phyloP scores from a whole-genome alignment of 331 rosid genomes.

The Dryas integrifolia region DNA sequence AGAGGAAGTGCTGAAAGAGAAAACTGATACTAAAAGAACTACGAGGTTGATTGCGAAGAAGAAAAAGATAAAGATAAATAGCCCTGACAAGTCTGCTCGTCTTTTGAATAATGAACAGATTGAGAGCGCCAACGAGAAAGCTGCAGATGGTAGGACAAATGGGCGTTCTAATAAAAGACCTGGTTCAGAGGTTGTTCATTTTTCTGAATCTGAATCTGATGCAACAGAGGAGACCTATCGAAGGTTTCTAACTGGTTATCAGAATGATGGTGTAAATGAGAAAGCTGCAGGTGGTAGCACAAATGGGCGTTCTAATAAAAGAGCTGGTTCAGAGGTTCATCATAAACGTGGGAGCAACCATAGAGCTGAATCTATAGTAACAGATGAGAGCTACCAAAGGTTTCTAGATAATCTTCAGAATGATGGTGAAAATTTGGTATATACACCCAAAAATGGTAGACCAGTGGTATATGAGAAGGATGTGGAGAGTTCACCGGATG shows the following conservation, averaged over 20 bases:
- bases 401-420: constrained; percentile 8
- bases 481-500: constrained; percentile 28
- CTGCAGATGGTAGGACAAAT: neutral
- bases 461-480: constrained; percentile 5
- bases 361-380: constrained; percentile 8
- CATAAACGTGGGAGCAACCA: neutral
- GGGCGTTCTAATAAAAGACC: neutral
- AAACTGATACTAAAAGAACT: neutral
- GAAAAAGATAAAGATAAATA: neutral
- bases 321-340: neutral
- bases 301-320: neutral
- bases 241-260: constrained; percentile 8
- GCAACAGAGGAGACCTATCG: constrained; percentile 31
- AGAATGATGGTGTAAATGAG: constrained; percentile 12
- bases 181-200: neutral
- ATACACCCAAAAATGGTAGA: constrained; percentile 7
- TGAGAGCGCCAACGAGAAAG: neutral
- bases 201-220: constrained; percentile 11
- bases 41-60: constrained; percentile 9
- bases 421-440: constrained; percentile 17
- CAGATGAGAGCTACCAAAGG: constrained; percentile 32
- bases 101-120: neutral
- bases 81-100: neutral
- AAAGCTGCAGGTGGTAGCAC: neutral
- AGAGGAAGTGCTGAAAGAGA: constrained; percentile 8